Evolutionary conservation across 2,329 filamentous ascomycete genomes (phyloP).

Genomic region (Diaporthe ilicicola): DNA sequence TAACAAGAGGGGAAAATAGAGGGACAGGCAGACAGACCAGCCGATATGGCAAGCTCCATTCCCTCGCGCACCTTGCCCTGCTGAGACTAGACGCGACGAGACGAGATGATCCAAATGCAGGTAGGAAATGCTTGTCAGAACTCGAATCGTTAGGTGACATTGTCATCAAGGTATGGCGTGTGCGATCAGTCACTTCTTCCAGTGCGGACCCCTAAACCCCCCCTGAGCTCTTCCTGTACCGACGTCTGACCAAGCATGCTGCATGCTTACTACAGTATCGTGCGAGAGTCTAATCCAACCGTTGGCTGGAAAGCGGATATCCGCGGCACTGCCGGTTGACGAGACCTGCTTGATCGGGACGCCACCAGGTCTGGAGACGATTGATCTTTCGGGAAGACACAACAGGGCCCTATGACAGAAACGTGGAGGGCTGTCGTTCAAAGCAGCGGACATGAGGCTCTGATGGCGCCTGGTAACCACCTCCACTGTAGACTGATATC

Average conservation of each 20-base stretch:
- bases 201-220: no score
- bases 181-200: not conserved
- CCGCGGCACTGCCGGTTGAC: not conserved
- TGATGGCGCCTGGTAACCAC: not conserved
- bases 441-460: not conserved
- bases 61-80: not conserved
- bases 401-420: not conserved
- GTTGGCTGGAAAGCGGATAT: not conserved
- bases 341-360: not conserved
- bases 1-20: not conserved
- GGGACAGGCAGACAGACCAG: not conserved
- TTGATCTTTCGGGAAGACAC: not conserved
- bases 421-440: not conserved
- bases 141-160: slow-evolving; percentile 4
- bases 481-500: not conserved
- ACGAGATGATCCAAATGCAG: not conserved
- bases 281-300: not conserved
- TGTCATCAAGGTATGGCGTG: not conserved
- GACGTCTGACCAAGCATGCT: slow-evolving; percentile 1
- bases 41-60: not conserved
- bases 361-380: not conserved
- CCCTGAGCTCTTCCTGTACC: no score
- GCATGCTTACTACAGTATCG: not conserved
- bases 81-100: not conserved
- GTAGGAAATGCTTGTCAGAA: not conserved